Percentiles rank a stretch among this genome's conserved stretches.
Conservation (phyloP, 352 stramenopile species). For the Phytophthora fragariaefolia region DNA sequence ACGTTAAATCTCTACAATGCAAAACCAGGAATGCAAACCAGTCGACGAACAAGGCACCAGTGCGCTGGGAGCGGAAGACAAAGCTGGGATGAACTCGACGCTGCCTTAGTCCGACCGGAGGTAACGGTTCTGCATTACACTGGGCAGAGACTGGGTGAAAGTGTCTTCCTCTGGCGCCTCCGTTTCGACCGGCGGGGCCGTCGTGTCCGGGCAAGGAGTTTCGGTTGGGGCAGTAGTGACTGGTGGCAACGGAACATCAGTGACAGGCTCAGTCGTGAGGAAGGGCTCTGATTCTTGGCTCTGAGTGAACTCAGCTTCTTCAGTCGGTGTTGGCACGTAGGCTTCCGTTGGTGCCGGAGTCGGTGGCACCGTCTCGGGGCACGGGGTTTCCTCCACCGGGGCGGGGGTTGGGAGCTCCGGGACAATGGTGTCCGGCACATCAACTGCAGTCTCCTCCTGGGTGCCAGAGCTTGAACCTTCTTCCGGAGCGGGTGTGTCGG, state of each 20-base stretch:
- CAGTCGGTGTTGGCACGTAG: too few relatives aligned
- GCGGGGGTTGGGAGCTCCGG: constrained; percentile 5
- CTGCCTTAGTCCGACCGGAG: constrained; percentile 29
- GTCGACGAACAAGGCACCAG: constrained; percentile 23
- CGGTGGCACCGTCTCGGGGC: constrained; percentile 14
- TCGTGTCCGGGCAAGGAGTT: constrained; percentile 16
- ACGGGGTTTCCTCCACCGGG: constrained; percentile 14
- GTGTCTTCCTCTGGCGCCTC: constrained; percentile 30
- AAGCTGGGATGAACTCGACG: constrained; percentile 15
- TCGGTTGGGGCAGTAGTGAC: constrained; percentile 15
- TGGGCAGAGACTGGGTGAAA: constrained; percentile 20
- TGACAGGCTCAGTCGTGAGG: constrained; percentile 11
- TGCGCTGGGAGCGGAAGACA: constrained; percentile 6
- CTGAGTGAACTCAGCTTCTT: constrained; percentile 5
- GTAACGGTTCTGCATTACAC: constrained; percentile 15
- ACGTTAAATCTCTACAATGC: constrained; percentile 26
- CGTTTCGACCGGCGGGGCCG: constrained; percentile 2
- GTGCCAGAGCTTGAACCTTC: constrained; percentile 17
- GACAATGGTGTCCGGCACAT: constrained; percentile 22
- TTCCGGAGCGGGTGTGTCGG: constrained; percentile 1
- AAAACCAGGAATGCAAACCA: constrained; percentile 21
- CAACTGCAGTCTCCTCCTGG: background rate
- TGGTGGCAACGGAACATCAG: constrained; percentile 20
- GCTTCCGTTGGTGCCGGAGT: constrained; percentile 1
- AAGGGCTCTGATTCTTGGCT: constrained; percentile 14